Evolutionary conservation across 257 asterid genomes (phyloP), one percentile per base, ranked within the genome.

Genomic region (Solanum piurae): DNA sequence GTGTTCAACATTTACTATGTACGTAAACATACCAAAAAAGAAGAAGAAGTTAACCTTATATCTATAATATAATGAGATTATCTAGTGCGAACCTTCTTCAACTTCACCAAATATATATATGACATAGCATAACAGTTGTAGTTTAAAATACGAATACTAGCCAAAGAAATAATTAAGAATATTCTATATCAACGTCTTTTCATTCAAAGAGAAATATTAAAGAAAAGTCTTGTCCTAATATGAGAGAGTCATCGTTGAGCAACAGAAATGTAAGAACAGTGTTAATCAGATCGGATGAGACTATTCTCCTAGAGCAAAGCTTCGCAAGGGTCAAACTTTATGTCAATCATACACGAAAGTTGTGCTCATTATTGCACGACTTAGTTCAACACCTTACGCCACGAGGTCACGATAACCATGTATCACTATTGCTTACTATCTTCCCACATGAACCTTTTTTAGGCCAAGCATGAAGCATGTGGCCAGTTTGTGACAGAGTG

Each of bases 241-340:
- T 23, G 71, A 7, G 3, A 8, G 29, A 60, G 68, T 60, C 13
- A 21, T 21, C 4, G 3, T 0, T n/a, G 14, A 62, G 23, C 29
- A 4, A 23, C 1, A 62, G n/a, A 62, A 62, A n/a, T 0, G 3
- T 9, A 11, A n/a, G 14, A 62, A 62, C 7, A 62, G 0, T n/a
- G 33, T n/a, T n/a, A n/a, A n/a, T n/a, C 72, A 64, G 2, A n/a
- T n/a, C 16, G 7, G 5, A 64, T 11, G 33, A 64, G 33, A 16
- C 1, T 3, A 11, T n/a, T 64, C 31, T 64, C 1, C 0, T 0
- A 3, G 2, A 64, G 1, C 69, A 64, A 2, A 64, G 18, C 7
- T 5, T 64, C 10, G 33, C n/a, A 64, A 18, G 8, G 4, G 10
- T 18, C n/a, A 64, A 8, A 64, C 16, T 64, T n/a, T n/a, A n/a